A percentile compares a stretch with the other conserved stretches of the same genome.
phyloP scores from a whole-genome alignment of 2,329 filamentous ascomycete genomes.

The Coleophoma cylindrospora region DNA sequence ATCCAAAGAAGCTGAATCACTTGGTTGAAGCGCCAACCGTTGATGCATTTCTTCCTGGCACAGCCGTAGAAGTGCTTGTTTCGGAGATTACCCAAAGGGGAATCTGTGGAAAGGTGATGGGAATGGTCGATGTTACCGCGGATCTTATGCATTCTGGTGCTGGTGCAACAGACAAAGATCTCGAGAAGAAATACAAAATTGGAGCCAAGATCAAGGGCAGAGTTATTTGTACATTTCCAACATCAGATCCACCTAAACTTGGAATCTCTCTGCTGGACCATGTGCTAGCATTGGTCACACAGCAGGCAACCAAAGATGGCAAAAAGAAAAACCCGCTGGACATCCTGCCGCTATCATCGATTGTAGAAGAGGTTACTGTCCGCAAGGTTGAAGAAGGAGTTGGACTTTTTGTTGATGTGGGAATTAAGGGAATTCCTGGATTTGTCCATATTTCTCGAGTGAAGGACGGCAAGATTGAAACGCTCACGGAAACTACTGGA shows the following conservation, averaged over 20 bases:
- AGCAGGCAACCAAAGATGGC: slow-evolving; percentile 37
- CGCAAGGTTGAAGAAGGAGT: slow-evolving; percentile 73
- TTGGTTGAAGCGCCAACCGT: slow-evolving; percentile 79
- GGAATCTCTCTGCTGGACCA: slow-evolving; percentile 89
- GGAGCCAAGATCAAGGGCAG: slow-evolving; percentile 82
- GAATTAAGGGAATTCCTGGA: slow-evolving; percentile 62
- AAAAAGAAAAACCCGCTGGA: slow-evolving; percentile 46
- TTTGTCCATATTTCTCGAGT: slow-evolving; percentile 95
- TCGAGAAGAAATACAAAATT: slow-evolving; percentile 75
- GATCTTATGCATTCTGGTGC: slow-evolving; percentile 85
- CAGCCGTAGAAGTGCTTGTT: slow-evolving; percentile 79
- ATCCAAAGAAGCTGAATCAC: slow-evolving; percentile 56
- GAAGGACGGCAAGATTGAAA: slow-evolving; percentile 84
- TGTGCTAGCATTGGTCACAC: slow-evolving; percentile 55
- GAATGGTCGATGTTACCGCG: slow-evolving; percentile 83
- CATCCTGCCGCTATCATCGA: slow-evolving; percentile 64
- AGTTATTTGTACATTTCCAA: slow-evolving; percentile 82
- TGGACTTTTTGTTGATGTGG: slow-evolving; percentile 75
- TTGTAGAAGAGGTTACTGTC: slow-evolving; percentile 73
- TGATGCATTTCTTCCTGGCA: slow-evolving; percentile 85
- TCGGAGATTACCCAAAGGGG: slow-evolving; percentile 70
- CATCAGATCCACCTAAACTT: slow-evolving; percentile 73
- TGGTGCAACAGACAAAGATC: slow-evolving; percentile 61
- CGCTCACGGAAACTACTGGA: slow-evolving; percentile 70
- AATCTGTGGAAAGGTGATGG: slow-evolving; percentile 87